Base-by-base conservation (phyloP, 2,329 filamentous ascomycete genomes). In the Ophiostoma montium region DNA sequence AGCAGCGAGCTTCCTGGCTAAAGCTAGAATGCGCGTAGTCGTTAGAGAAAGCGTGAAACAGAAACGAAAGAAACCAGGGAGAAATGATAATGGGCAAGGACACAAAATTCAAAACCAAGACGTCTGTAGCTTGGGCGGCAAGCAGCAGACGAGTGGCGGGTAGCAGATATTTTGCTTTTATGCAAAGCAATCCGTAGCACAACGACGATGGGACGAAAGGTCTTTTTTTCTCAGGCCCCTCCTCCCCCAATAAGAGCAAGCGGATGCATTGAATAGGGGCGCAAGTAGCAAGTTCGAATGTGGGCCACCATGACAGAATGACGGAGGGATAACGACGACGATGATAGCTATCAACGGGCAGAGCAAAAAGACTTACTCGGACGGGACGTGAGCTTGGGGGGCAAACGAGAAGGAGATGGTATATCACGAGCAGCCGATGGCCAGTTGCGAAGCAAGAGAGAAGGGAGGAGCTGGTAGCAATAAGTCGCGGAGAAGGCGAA, bases 191-290 rank as follows among this genome's bases (percentile, higher is more conserved):
- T 33, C 42, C 32, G 42, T 30, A 32, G 42, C 39, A 31, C 19
- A 19, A 47, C 35, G 31, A 49, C 46, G 43, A 44, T 32, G 41
- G 38, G 43, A 44, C 46, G 30, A 35, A 43, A 15, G 11, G 21
- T 41, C 18, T 13, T 41, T 16, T 19, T 21, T 23, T 21, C 39
- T 42, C 23, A 23, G 21, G 21, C 39, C 39, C 30, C 52, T 50
- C 47, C 46, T 50, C 50, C 45, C 47, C 39, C 51, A 48, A 50
- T 48, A 50, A 46, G 44, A 48, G 47, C 33, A 41, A n/a, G 47
- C 35, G 21, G 47, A 39, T 39, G 50, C 46, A 44, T 31, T 51
- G 46, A 39, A 50, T 44, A 44, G 42, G 42, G 42, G 42, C 30
- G 42, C n/a, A 33, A 44, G 42, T 33, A 31, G 42, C 42, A 31